Evolutionary conservation across 2,329 filamentous ascomycete species (phyloP), one percentile per base, ranked within the genome.

Genomic region (Pseudogymnoascus destructans): DNA sequence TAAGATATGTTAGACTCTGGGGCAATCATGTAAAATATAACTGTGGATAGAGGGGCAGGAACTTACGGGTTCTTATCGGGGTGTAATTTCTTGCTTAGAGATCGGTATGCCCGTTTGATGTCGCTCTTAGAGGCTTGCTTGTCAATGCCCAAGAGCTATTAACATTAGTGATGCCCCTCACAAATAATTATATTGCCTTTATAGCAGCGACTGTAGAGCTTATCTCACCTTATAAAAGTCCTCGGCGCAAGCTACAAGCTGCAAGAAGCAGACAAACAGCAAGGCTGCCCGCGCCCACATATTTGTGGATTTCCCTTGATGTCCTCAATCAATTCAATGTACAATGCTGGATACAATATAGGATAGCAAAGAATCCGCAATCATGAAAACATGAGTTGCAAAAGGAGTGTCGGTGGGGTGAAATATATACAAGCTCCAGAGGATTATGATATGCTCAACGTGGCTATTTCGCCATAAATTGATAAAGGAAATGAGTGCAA

Each of bases 61-160:
- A 75, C 86, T 67, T 80, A 93, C 86, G 92, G 90, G 67, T 97
- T 97, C 80, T 98, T 98, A 73, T 98, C 93, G 3, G 93, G 93
- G 69, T 98, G 93, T 71, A 81, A 96, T 71, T 95, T 95, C 73
- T 97, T 97, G 75, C 88, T 95, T 9, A 98, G 78, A 61, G 83
- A 85, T 61, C 91, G 83, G 73, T 98, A 98, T 19, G 93, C 91
- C 49, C 87, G 87, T 73, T 98, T 98, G 70, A 98, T 86, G 67
- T 97, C 86, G 67, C 85, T 84, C 58, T 95, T 90, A 52, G 82
- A 85, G 13, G 92, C 92, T 61, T 85, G 77, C 67, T 82, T 89
- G 67, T 85, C 80, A 63, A 98, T 74, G 58, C 87, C 89, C 23
- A 98, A 81, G 60, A 95, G 74, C 83, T 95, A 56, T 9, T 7